phyloP scores from a whole-genome alignment of 768 basidiomycete species.

The Paxillus rubicundulus region DNA sequence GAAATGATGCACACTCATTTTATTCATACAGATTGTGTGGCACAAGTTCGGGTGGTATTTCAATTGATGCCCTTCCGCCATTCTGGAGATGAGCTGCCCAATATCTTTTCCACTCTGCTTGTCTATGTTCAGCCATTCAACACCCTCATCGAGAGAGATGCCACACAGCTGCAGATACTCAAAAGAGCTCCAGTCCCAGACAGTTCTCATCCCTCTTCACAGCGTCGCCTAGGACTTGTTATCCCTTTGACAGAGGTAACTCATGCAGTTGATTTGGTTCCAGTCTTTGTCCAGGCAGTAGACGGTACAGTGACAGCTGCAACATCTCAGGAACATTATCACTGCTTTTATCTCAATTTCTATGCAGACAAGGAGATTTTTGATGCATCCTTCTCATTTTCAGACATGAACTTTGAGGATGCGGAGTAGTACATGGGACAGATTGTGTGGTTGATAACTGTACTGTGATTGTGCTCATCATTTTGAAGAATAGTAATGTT shows the following conservation, averaged over 20 bases:
- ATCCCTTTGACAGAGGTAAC: no score
- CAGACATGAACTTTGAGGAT: no score
- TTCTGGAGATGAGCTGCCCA: neutral
- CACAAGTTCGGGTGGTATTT: no score
- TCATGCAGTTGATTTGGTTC: neutral
- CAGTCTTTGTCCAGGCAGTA: neutral
- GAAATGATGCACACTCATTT: no score
- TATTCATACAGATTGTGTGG: no score
- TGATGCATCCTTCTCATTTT: neutral
- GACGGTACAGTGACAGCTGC: neutral
- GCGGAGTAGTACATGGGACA: no score
- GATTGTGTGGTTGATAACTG: no score
- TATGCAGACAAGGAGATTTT: neutral
- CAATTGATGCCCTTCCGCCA: neutral
- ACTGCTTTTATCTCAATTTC: neutral
- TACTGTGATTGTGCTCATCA: no score
- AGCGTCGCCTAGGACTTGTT: neutral
- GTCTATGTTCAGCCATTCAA: neutral
- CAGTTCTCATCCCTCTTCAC: neutral
- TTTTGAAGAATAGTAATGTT: no score
- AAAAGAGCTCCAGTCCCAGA: neutral
- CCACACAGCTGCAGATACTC: neutral
- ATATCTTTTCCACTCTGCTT: neutral
- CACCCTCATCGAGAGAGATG: neutral
- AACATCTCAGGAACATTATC: neutral